Evolutionary conservation across 345 rosid species (phyloP), one percentile per base, ranked within the genome.

Genomic region (Pugionium cornutum): DNA sequence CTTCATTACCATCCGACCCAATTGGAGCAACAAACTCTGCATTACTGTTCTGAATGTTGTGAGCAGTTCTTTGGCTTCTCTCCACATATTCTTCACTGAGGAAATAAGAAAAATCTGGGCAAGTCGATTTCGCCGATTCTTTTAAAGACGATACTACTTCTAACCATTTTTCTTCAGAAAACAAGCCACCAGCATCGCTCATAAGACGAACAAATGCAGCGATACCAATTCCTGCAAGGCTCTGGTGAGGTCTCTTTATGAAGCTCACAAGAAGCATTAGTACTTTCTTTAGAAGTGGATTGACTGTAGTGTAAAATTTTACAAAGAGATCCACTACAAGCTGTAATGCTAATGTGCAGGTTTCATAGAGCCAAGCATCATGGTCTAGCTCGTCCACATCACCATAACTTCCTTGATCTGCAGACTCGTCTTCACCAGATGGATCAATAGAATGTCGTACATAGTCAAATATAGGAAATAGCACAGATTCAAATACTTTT

Each of bases 371-470:
- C 99, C 99, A 94, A 44, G 95, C 89, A 83, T 94, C 99, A 78
- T 85, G 99, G 74, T 94, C 97, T 52, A 83, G 88, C 77, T 88
- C 99, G 59, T 74, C 86, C 4, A 49, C 53, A 52, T 84, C 91
- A 71, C 77, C 67, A 75, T 77, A 85, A 55, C 66, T 76, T 71
- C 75, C 95, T 66, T 81, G 89, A 37, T 75, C 91, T 29, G 81
- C 81, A 49, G 88, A 73, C 8, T 62, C 74, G 36, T 79, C 82
- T 34, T 84, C 91, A 33, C 97, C 87, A 28, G 92, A 82, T 66
- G 99, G 99, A 82, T 94, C 97, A 82, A 94, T 94, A 58, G 97
- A 86, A 85, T 90, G 97, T 53, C 99, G 79, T 59, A 94, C 99
- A 66, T 90, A 94, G 77, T 94, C 99, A 55, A 94, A 94, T 66